phyloP scores from a whole-genome alignment of 1,284 basidiomycete genomes.

The Cutaneotrichosporon mucoides region DNA sequence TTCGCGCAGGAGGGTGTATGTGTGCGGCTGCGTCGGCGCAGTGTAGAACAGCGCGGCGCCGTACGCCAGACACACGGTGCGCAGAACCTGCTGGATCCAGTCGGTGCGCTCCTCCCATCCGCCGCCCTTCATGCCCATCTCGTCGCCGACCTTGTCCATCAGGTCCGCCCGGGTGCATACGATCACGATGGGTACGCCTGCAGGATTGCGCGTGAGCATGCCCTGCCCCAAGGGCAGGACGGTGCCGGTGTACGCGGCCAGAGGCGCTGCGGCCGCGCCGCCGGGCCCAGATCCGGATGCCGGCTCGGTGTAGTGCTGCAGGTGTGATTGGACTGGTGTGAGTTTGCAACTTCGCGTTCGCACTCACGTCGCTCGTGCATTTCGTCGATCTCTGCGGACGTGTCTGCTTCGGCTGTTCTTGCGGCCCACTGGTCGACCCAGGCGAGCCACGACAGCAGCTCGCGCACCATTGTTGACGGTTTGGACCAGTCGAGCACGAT shows the following conservation, averaged over 20 bases:
- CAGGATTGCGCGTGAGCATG: slow-evolving; percentile 70
- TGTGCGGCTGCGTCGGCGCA: slow-evolving; percentile 68
- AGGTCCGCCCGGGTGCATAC: slow-evolving; percentile 87
- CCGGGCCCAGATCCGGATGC: not conserved
- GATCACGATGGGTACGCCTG: slow-evolving; percentile 83
- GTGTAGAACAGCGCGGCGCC: slow-evolving; percentile 92
- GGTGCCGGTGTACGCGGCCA: slow-evolving; percentile 6
- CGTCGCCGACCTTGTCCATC: slow-evolving; percentile 72
- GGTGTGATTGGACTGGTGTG: slow-evolving; percentile 69
- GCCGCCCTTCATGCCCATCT: slow-evolving; percentile 56
- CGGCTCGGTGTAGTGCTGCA: slow-evolving; percentile 87
- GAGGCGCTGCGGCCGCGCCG: slow-evolving; percentile 21
- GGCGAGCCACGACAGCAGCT: slow-evolving; percentile 76
- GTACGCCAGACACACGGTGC: slow-evolving; percentile 88
- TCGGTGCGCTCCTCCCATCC: slow-evolving; percentile 96
- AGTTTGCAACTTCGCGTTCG: not conserved
- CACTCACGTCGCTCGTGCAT: slow-evolving; percentile 73
- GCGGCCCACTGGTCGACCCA: slow-evolving; percentile 75
- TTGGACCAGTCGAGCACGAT: slow-evolving; percentile 94
- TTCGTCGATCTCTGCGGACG: slow-evolving; percentile 62
- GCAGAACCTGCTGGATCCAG: slow-evolving; percentile 87
- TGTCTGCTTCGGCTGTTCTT: slow-evolving; percentile 15
- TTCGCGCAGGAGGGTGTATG: slow-evolving; percentile 73
- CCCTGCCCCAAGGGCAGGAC: slow-evolving; percentile 75
- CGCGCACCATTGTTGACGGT: slow-evolving; percentile 76